phyloP scores from a whole-genome alignment of 805 yeast genomes.

The Isabelozyma pseudorhagii region DNA sequence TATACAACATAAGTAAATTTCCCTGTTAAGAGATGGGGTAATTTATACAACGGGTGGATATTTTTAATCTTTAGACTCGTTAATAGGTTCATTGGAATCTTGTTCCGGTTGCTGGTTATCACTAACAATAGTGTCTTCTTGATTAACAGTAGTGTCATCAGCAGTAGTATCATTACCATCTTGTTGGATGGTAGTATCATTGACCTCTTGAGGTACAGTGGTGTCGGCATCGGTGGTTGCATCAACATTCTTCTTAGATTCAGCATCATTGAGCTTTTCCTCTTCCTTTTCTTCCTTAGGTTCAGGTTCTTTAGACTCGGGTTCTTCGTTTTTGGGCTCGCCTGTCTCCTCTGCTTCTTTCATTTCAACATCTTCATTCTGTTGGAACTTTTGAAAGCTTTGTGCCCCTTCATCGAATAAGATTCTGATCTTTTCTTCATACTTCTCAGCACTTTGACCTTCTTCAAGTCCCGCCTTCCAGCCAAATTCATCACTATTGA shows the following conservation, averaged over 20 bases:
- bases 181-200: slow-evolving; percentile 41
- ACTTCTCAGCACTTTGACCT: slow-evolving; percentile 28
- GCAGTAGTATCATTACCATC: slow-evolving; percentile 49
- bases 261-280: slow-evolving; percentile 11
- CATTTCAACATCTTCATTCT: slow-evolving; percentile 13
- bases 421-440: slow-evolving; percentile 26
- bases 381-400: slow-evolving; percentile 10
- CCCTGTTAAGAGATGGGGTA: neutral
- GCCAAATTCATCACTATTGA: slow-evolving; percentile 52
- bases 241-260: slow-evolving; percentile 12
- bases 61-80: neutral
- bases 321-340: slow-evolving; percentile 5
- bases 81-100: neutral
- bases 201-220: slow-evolving; percentile 43
- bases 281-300: slow-evolving; percentile 7
- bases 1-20: neutral
- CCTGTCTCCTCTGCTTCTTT: slow-evolving; percentile 11
- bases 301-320: slow-evolving; percentile 1
- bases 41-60: neutral
- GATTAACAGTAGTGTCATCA: slow-evolving; percentile 34
- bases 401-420: slow-evolving; percentile 42
- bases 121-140: slow-evolving; percentile 19
- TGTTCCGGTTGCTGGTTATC: slow-evolving; percentile 8
- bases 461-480: slow-evolving; percentile 49
- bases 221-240: slow-evolving; percentile 42